These are phyloP conservation scores for Lathyrus sativus DNA, from an alignment of 306 rosid species.

Conservation along the genomic window DNA sequence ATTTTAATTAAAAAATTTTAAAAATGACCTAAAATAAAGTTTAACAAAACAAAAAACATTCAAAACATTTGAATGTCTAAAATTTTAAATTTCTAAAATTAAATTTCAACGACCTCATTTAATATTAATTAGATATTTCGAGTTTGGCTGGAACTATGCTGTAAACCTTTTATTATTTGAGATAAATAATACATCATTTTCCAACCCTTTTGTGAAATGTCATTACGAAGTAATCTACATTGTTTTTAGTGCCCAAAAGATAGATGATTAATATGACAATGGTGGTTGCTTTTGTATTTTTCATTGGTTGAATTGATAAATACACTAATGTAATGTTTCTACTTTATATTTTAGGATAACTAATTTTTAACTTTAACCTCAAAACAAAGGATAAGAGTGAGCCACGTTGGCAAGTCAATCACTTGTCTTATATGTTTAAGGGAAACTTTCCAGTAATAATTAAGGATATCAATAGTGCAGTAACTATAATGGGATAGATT, in stretches of 20 bases:
- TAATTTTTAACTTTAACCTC: background rate
- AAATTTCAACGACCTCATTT: too few species aligned
- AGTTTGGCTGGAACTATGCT: background rate
- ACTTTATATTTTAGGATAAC: background rate
- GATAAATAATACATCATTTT: constrained; percentile 31
- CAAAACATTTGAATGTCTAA: too few species aligned
- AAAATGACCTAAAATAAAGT: too few species aligned
- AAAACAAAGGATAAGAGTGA: background rate
- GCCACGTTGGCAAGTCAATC: too few species aligned
- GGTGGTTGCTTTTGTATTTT: constrained; percentile 24
- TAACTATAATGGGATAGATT: too few species aligned
- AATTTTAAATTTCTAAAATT: too few species aligned
- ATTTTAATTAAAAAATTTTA: too few species aligned
- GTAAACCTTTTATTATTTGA: background rate
- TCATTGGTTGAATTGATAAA: background rate
- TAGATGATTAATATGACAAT: constrained; percentile 17
- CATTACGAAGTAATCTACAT: constrained; percentile 27
- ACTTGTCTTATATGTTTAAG: background rate
- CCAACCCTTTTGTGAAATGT: constrained; percentile 40
- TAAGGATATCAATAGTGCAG: too few species aligned
- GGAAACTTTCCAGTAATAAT: background rate
- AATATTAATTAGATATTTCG: constrained; percentile 8
- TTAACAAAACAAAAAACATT: too few species aligned
- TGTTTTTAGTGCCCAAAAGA: constrained; percentile 30
- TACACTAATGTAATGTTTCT: background rate